These are phyloP conservation scores for Galerina marginata DNA, from an alignment of 768 basidiomycete species.

Conservation along the genomic window DNA sequence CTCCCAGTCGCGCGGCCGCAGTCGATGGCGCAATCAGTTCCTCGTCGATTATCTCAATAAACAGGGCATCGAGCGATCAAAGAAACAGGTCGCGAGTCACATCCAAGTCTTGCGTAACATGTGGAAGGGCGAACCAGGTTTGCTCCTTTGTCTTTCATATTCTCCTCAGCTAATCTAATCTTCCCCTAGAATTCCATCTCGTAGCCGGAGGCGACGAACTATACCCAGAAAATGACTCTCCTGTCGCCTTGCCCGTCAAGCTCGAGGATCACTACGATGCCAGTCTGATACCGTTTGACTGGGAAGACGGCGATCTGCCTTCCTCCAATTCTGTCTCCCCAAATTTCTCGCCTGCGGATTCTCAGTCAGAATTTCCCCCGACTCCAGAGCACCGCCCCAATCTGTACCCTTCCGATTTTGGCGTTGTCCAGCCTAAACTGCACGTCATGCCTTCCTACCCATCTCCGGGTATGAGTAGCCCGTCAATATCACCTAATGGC, in stretches of 20 bases:
- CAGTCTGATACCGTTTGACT: constrained; percentile 50
- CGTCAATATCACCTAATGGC: constrained; percentile 37
- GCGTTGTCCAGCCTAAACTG: constrained; percentile 24
- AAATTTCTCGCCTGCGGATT: constrained; percentile 51
- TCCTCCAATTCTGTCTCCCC: constrained; percentile 48
- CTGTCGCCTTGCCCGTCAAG: constrained; percentile 56
- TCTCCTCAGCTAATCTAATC: constrained; percentile 18
- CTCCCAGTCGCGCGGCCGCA: constrained; percentile 72
- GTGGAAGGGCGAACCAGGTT: constrained; percentile 86
- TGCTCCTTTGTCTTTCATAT: constrained; percentile 20
- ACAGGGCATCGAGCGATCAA: constrained; percentile 71
- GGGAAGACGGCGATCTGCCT: constrained; percentile 45
- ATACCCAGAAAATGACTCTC: constrained; percentile 52
- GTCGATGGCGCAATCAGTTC: constrained; percentile 84
- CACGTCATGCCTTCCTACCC: constrained; percentile 24
- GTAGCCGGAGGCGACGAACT: constrained; percentile 84
- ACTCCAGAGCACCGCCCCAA: constrained; percentile 46
- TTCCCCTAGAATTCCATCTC: constrained; percentile 66
- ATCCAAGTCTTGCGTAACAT: constrained; percentile 86
- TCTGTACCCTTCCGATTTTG: constrained; percentile 34
- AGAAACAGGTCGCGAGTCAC: constrained; percentile 91
- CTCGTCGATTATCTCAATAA: constrained; percentile 81
- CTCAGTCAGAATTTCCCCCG: constrained; percentile 50
- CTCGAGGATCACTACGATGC: constrained; percentile 57
- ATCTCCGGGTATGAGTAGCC: constrained; percentile 25